A percentile compares a stretch with the other conserved stretches of the same genome.
Evolutionary conservation across 2,329 filamentous ascomycete species (phyloP).

Genomic region (Fusarium napiforme): DNA sequence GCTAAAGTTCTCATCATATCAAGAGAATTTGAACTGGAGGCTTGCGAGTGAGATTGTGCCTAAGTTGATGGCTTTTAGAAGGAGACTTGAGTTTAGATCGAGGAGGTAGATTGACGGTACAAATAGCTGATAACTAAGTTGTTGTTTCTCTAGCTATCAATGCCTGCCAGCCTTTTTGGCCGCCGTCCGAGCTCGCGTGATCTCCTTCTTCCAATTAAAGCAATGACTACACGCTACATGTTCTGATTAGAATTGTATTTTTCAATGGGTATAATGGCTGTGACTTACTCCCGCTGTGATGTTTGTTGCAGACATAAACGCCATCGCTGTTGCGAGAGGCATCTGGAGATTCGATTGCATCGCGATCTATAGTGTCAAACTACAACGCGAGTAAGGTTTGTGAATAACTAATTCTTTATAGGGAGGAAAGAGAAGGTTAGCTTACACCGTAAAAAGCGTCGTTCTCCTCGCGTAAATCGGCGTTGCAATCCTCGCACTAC

Average conservation of each 20-base stretch:
- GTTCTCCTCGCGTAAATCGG: not conserved
- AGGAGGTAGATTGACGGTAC: not conserved
- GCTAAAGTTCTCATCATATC: slow-evolving; percentile 13
- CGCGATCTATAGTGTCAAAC: not conserved
- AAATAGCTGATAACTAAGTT: accelerated
- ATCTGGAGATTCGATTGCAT: not conserved
- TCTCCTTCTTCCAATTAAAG: not conserved
- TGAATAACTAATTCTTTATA: not conserved
- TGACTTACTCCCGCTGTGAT: not conserved
- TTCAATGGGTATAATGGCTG: too few relatives aligned
- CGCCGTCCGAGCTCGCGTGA: accelerated
- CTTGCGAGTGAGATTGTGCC: slow-evolving; percentile 10
- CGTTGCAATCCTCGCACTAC: not conserved
- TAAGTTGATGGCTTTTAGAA: not conserved
- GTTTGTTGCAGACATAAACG: not conserved
- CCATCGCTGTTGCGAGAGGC: accelerated
- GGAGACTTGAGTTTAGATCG: accelerated
- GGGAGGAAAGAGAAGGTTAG: accelerated
- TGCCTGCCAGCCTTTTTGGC: not conserved
- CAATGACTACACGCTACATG: accelerated
- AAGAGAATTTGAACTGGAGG: slow-evolving; percentile 9
- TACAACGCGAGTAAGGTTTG: accelerated
- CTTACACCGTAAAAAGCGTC: not conserved
- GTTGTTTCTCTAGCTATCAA: accelerated
- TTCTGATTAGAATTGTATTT: accelerated